Base-by-base conservation (phyloP, 2,329 filamentous ascomycete genomes). In the Pseudomassariella vexata region DNA sequence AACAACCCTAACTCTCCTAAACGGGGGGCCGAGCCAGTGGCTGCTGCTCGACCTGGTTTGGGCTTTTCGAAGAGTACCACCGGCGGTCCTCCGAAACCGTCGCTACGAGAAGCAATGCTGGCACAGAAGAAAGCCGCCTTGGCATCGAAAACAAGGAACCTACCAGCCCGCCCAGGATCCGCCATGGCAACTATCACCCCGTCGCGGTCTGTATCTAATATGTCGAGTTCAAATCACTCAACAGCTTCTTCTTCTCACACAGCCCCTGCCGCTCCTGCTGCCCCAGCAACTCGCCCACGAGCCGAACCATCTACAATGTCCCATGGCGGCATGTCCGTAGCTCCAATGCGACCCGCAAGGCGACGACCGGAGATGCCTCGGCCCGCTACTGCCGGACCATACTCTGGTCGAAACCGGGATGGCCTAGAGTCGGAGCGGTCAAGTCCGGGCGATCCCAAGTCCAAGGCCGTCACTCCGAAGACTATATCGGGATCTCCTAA, bases 91-190 rank as follows among this genome's bases (percentile, higher is more conserved):
- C 57, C 70, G 24, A 81, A 80, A 40, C 73, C 77, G 9, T 85
- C 84, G 9, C 60, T 95, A 17, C 82, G 85, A 41, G 89, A 95
- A 48, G 70, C 85, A 4, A 88, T 95, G 69, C 64, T 87, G 49
- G 88, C 87, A 5, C 83, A 90, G 52, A 89, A 87, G 60, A 86
- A 68, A 47, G 76, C 73, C 17, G 53, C 63, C 5, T 45, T 75
- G 45, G 61, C 68, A 21, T 53, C 66, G 31, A 70, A 62, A 38
- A n/a, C n/a, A n/a, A n/a, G n/a, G n/a, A 73, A 68, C 32, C 53
- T 78, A 2, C 76, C 73, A 9, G 52, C 66, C 16, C 63, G 77
- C 7, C 77, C 77, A 2, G 76, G 74, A 8, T 81, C 76, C 20
- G 75, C 77, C 33, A 79, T 81, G 77, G 68, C 77, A 9, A 63